Evolutionary conservation across 441 rosid species (phyloP).

Genomic region (Erysimum pusillum): DNA sequence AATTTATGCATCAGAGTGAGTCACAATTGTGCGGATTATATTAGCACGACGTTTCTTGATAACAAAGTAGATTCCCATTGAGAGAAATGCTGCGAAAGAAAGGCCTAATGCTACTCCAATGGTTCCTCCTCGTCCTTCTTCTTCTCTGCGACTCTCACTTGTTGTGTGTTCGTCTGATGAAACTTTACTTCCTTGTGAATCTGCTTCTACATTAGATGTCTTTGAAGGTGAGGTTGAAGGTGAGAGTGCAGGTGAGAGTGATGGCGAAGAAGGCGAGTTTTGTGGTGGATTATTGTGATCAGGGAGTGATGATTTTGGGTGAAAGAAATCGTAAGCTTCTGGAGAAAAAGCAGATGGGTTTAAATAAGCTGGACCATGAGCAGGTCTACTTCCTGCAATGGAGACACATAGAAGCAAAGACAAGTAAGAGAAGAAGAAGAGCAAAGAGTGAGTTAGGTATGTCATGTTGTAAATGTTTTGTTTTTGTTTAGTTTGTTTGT

Average conservation of each 20-base stretch:
- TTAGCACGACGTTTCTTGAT: constrained; percentile 41
- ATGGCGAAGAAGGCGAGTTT: constrained; percentile 41
- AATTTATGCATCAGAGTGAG: constrained; percentile 37
- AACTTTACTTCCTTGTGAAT: constrained; percentile 48
- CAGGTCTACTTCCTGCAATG: constrained; percentile 76
- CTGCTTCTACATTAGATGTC: constrained; percentile 60
- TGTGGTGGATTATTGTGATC: constrained; percentile 39
- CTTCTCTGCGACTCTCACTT: constrained; percentile 53
- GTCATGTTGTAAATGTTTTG: constrained; percentile 50
- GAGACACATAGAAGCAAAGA: constrained; percentile 39
- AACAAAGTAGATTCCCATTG: constrained; percentile 33
- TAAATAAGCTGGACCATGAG: constrained; percentile 77
- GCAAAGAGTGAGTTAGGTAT: constrained; percentile 48
- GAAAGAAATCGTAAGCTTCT: constrained; percentile 81
- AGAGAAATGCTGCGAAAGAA: constrained; percentile 30
- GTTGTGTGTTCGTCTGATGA: constrained; percentile 64
- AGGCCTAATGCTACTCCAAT: constrained; percentile 38
- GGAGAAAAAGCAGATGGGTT: constrained; percentile 78
- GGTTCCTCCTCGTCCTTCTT: constrained; percentile 39
- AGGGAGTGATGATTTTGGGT: constrained; percentile 58
- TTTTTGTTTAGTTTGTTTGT: background rate
- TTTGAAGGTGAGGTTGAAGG: constrained; percentile 58
- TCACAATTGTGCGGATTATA: constrained; percentile 39
- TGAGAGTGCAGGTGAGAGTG: constrained; percentile 43
- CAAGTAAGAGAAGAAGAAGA: constrained; percentile 50